phyloP scores from a whole-genome alignment of 306 rosid genomes.

The Fragaria vesca region DNA sequence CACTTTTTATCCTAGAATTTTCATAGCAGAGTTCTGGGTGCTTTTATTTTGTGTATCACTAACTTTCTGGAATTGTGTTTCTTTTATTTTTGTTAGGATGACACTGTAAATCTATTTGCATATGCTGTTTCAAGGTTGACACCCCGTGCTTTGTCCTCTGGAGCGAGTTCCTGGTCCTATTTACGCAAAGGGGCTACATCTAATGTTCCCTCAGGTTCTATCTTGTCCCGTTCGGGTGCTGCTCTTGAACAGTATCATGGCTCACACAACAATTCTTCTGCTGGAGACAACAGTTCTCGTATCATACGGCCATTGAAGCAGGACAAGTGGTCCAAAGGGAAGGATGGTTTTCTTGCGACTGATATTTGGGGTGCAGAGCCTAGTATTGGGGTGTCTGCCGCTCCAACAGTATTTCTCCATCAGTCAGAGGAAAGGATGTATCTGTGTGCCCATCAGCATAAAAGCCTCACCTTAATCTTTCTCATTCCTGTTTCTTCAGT shows the following conservation, averaged over 20 bases:
- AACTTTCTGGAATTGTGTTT: constrained; percentile 1
- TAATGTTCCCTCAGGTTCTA: constrained; percentile 44
- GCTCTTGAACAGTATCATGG: constrained; percentile 53
- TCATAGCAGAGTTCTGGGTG: neutral
- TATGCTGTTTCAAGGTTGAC: constrained; percentile 94
- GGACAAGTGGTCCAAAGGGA: constrained; percentile 90
- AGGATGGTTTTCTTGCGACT: constrained; percentile 85
- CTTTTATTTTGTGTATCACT: neutral
- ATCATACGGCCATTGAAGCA: constrained; percentile 74
- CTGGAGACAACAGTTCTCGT: constrained; percentile 42
- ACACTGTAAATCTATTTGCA: constrained; percentile 81
- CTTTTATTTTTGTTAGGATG: constrained; percentile 60
- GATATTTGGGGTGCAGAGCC: constrained; percentile 93
- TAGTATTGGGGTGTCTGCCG: constrained; percentile 49
- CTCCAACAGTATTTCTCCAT: constrained; percentile 74
- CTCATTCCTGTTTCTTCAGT: constrained; percentile 76
- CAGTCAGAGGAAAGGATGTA: constrained; percentile 82
- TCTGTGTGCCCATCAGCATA: constrained; percentile 82
- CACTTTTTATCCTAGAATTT: neutral
- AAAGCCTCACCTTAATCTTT: constrained; percentile 74
- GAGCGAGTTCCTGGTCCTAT: constrained; percentile 90
- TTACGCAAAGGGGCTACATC: constrained; percentile 70
- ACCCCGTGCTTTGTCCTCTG: constrained; percentile 75
- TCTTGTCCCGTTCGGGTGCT: constrained; percentile 43
- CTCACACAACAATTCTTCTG: constrained; percentile 39